phyloP scores from a whole-genome alignment of 371 early-diverging fungal genomes.

The Furculomyces boomerangus region DNA sequence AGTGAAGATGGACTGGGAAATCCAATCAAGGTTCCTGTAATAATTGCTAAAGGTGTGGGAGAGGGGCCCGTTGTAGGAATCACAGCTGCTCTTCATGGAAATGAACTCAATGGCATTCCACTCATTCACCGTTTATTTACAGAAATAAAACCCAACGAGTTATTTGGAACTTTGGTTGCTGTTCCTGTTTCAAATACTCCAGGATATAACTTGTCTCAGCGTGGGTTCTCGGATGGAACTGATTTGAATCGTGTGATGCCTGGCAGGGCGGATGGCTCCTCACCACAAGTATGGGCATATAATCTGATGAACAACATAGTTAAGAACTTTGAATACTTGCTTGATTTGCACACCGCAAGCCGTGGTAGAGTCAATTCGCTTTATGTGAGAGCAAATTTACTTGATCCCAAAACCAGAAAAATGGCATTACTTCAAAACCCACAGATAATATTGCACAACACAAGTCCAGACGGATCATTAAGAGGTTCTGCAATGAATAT shows the following conservation, averaged over 20 bases:
- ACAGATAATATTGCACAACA: conserved; percentile 53
- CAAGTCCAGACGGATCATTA: conserved; percentile 48
- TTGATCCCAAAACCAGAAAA: conserved; percentile 44
- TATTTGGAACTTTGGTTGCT: conserved; percentile 72
- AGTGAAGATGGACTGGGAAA: conserved; percentile 36
- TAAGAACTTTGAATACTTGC: conserved; percentile 56
- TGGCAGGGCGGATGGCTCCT: conserved; percentile 46
- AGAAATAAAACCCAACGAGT: conserved; percentile 48
- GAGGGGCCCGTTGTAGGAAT: conserved; percentile 34
- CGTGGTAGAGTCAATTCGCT: conserved; percentile 71
- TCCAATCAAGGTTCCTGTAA: conserved; percentile 39
- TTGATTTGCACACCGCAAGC: conserved; percentile 79
- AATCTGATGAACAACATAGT: conserved; percentile 62
- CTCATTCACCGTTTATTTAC: conserved; percentile 65
- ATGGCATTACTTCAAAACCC: conserved; percentile 79
- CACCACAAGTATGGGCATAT: conserved; percentile 66
- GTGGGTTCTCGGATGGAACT: conserved; percentile 65
- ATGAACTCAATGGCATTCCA: conserved; percentile 83
- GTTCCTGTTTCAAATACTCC: conserved; percentile 75
- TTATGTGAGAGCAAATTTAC: conserved; percentile 78
- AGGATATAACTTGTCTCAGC: conserved; percentile 57
- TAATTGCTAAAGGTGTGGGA: conserved; percentile 34
- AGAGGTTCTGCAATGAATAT: conserved; percentile 62
- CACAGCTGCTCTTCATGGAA: conserved; percentile 73
- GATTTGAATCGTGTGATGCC: conserved; percentile 81